Percentiles rank a stretch among this genome's conserved stretches.
phyloP scores from a whole-genome alignment of 257 asterid species.

The Lycium ferocissimum region DNA sequence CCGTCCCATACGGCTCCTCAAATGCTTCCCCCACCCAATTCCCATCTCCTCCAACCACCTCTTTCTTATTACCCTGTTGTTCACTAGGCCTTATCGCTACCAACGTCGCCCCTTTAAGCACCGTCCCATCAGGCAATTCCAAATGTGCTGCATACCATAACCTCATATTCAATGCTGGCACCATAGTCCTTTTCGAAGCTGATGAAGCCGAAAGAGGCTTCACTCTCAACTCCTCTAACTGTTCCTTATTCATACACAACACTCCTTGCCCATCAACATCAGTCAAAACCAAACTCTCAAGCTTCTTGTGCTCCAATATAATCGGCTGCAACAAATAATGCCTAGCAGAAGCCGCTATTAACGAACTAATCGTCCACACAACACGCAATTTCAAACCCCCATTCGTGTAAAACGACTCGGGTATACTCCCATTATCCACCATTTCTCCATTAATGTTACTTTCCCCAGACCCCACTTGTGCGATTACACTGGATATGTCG shows the following conservation, averaged over 20 bases:
- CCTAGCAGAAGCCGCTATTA: constrained; percentile 90
- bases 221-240: constrained; percentile 87
- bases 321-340: constrained; percentile 86
- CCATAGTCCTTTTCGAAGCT: constrained; percentile 85
- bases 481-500: too few species aligned
- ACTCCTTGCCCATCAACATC: constrained; percentile 92
- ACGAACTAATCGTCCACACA: constrained; percentile 91
- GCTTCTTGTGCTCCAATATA: constrained; percentile 75
- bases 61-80: constrained; percentile 58
- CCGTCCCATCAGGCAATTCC: constrained; percentile 85
- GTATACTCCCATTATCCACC: constrained; percentile 76
- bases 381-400: constrained; percentile 88
- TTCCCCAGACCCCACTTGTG: too few species aligned
- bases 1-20: constrained; percentile 79
- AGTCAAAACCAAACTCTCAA: constrained; percentile 69
- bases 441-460: constrained; percentile 34
- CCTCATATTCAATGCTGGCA: constrained; percentile 85
- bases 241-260: constrained; percentile 79
- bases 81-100: constrained; percentile 89
- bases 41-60: constrained; percentile 57
- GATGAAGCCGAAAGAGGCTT: constrained; percentile 87
- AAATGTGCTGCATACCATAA: constrained; percentile 80
- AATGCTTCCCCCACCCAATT: constrained; percentile 74
- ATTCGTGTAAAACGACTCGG: constrained; percentile 82
- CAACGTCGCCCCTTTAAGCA: constrained; percentile 83